These are phyloP conservation scores for Apocynum venetum DNA, from an alignment of 257 asterid species.

Conservation along the genomic window DNA sequence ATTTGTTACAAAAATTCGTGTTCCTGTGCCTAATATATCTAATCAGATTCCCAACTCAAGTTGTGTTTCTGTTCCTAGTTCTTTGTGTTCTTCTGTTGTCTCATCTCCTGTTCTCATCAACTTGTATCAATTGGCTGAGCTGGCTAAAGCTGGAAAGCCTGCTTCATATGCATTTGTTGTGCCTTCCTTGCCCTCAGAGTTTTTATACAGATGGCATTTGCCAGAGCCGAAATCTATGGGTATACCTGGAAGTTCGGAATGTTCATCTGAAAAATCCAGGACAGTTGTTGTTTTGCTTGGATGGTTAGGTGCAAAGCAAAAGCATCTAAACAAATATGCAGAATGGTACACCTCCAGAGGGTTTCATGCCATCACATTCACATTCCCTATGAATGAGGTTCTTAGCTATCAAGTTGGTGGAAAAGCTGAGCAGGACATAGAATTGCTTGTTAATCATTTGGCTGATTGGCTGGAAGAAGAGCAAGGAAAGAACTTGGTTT, in stretches of 20 bases:
- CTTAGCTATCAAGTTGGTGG: conserved; percentile 84
- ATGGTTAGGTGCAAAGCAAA: conserved; percentile 95
- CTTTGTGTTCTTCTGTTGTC: conserved; percentile 27
- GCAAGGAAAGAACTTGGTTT: conserved; percentile 70
- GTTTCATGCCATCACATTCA: conserved; percentile 81
- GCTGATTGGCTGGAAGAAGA: conserved; percentile 96
- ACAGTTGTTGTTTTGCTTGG: conserved; percentile 93
- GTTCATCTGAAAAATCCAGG: conserved; percentile 54
- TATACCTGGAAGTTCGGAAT: conserved; percentile 34
- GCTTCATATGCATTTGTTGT: conserved; percentile 23
- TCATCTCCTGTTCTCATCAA: conserved; percentile 43
- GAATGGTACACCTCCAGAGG: conserved; percentile 92
- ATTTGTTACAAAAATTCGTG: conserved; percentile 36
- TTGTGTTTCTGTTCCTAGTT: conserved; percentile 18
- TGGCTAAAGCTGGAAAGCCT: conserved; percentile 60
- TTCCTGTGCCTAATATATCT: conserved; percentile 50
- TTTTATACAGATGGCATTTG: conserved; percentile 81
- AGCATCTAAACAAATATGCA: conserved; percentile 76
- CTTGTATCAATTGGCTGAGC: conserved; percentile 51
- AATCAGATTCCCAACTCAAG: conserved; percentile 30
- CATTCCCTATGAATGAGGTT: conserved; percentile 85
- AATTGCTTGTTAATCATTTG: conserved; percentile 70
- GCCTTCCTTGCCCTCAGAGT: conserved; percentile 49
- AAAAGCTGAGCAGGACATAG: conserved; percentile 79
- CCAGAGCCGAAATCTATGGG: conserved; percentile 56